Evolutionary conservation across 1,284 basidiomycete genomes (phyloP).

Genomic region (Xerocomus nothofagi): DNA sequence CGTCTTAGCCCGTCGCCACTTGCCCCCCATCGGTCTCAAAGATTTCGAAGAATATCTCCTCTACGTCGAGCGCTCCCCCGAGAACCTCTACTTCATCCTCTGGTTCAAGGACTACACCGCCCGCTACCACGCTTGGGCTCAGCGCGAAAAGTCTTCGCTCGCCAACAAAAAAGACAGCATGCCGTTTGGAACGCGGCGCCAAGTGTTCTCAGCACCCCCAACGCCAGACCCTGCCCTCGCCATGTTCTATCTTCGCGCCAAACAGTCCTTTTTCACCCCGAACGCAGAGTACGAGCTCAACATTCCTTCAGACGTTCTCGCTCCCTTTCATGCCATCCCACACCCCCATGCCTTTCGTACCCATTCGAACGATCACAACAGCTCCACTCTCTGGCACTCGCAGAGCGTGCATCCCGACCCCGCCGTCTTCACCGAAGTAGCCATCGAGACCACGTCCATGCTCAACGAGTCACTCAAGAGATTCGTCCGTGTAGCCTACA

Average conservation of each 20-base stretch:
- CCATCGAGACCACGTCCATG: conserved; percentile 54
- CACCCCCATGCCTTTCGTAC: conserved; percentile 34
- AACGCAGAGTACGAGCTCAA: conserved; percentile 68
- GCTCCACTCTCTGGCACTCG: conserved; percentile 26
- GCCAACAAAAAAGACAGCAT: conserved; percentile 27
- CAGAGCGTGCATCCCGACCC: conserved; percentile 58
- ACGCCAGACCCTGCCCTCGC: conserved; percentile 56
- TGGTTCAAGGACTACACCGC: conserved; percentile 69
- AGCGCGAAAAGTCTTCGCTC: conserved; percentile 41
- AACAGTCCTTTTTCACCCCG: conserved; percentile 73
- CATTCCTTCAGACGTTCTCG: conserved; percentile 62
- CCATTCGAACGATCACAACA: conserved; percentile 17
- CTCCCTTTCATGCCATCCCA: conserved; percentile 50
- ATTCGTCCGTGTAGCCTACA: conserved; percentile 67
- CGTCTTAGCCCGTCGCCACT: conserved; percentile 65
- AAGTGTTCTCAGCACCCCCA: conserved; percentile 34
- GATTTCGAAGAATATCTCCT: conserved; percentile 81
- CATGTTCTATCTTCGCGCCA: conserved; percentile 72
- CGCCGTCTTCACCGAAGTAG: conserved; percentile 57
- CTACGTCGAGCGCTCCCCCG: conserved; percentile 66
- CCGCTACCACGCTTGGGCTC: conserved; percentile 60
- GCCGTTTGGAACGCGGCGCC: conserved; percentile 27
- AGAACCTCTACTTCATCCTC: conserved; percentile 75
- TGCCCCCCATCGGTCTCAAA: conserved; percentile 74
- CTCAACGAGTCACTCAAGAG: conserved; percentile 63